Evolutionary conservation across 2,329 filamentous ascomycete species (phyloP), one percentile per base, ranked within the genome.

Genomic region (Fusarium sp.): DNA sequence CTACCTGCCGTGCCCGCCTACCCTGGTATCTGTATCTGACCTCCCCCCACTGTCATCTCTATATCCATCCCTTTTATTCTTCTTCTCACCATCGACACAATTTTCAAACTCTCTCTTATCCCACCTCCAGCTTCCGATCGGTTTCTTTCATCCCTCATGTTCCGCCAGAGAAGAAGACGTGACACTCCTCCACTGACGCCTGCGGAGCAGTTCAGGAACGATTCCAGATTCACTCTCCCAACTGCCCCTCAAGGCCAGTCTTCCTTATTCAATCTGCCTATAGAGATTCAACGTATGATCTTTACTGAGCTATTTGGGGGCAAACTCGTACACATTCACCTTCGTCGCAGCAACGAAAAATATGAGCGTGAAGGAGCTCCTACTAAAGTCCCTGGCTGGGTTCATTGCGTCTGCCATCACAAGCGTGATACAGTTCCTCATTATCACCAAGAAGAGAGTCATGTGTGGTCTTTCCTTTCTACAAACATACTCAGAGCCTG

Each of bases 401-500:
- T 42, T n/a, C 45, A 57, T 52, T 52, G 54, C 26, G 34, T 57
- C 54, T 57, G 45, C 25, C 19, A 21, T 14, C 14, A 13, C 21
- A 43, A 21, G 14, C 12, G 9, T n/a, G 28, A 26, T 10, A n/a
- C 18, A 11, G 7, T 41, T 7, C 41, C 50, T 28, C 61, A 67
- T 21, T 23, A 18, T 12, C 56, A 61, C 14, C 8, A 26, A 2
- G 55, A 65, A 34, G 19, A 52, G 21, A 37, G 41, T 10, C 51
- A 67, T 9, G 31, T 45, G 37, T 49, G 56, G 51, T 52, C 28
- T 13, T 55, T 28, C 16, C 30, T 67, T 16, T 45, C 56, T 4
- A 28, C 25, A 3, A 49, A 23, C 10, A 43, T 70, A 2, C 31
- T 70, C 18, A 50, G 28, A 3, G 55, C 66, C 4, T 70, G 67